Evolutionary conservation across 192 early-diverging fungal genomes (phyloP), one percentile per base, ranked within the genome.

Genomic region (Chytriomyces sp.): DNA sequence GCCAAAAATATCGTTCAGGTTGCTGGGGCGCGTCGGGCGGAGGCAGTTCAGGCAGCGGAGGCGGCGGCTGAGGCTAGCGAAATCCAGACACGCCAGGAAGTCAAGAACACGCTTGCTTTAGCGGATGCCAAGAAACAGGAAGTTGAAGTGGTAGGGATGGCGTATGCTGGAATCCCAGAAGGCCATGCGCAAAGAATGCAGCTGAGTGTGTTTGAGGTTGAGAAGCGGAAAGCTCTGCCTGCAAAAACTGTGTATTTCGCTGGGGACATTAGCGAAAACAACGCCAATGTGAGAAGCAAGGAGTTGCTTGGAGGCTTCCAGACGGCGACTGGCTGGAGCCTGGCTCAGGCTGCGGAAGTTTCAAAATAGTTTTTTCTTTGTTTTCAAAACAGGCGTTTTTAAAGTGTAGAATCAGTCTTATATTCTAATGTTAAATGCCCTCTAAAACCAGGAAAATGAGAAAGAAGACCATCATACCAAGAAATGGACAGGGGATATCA

Each of bases 161-260:
- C 82, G 28, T 83, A 80, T 39, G 40, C 58, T 1, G 28, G 52
- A 7, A 64, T 83, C 39, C 61, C 75, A 2, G 61, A 71, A 5
- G 81, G 77, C 0, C 81, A 83, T 52, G 81, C 77, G 3, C 65
- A 80, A 68, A 72, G 52, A 52, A 82, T 83, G 57, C 81, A 83
- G 64, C 52, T 81, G 61, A 32, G 44, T 10, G 62, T 59, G 53
- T 60, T 77, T 31, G 79, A 83, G 55, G 72, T 83, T 22, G 71
- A 83, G 66, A 83, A 81, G 63, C 58, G 80, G 28, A 81, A 82
- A 61, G 81, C 80, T 17, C 64, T 83, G 25, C 81, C 81, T 1
- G 52, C 56, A 44, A 44, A 74, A 39, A 81, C 81, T 14, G 70
- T 83, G 3, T 83, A 78, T 63, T 83, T 83, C 54, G 73, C 67